Evolutionary conservation across 306 rosid genomes (phyloP).

Genomic region (Neltuma alba): DNA sequence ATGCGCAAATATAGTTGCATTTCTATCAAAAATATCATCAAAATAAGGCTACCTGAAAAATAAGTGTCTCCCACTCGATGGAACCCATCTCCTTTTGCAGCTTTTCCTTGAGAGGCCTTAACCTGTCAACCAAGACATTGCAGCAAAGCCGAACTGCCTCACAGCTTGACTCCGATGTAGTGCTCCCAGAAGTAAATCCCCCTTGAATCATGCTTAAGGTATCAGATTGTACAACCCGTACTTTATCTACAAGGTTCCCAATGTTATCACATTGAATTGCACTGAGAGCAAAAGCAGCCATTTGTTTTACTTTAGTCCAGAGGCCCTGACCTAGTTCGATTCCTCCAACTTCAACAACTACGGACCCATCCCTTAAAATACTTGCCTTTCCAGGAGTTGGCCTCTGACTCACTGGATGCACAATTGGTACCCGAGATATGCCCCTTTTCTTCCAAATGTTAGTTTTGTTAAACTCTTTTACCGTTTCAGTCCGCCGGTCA

Average conservation of each 20-base stretch:
- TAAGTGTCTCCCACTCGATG: conserved; percentile 75
- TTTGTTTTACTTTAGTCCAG: conserved; percentile 96
- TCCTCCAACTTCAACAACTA: conserved; percentile 92
- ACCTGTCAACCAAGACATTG: conserved; percentile 76
- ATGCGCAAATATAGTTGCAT: neutral
- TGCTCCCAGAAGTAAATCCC: conserved; percentile 86
- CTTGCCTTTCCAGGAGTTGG: conserved; percentile 87
- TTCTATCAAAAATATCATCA: neutral
- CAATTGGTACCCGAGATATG: conserved; percentile 74
- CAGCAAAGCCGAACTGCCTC: conserved; percentile 85
- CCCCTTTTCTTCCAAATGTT: conserved; percentile 85
- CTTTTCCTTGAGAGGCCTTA: conserved; percentile 61
- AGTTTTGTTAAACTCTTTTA: conserved; percentile 62
- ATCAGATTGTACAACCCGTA: conserved; percentile 83
- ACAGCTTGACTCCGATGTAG: conserved; percentile 94
- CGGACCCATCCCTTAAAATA: conserved; percentile 73
- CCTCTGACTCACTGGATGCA: conserved; percentile 44
- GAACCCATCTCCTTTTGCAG: conserved; percentile 62
- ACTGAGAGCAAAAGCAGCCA: conserved; percentile 76
- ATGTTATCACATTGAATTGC: conserved; percentile 59
- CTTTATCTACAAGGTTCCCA: conserved; percentile 54
- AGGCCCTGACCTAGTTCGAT: conserved; percentile 97
- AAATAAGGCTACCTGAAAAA: conserved; percentile 60
- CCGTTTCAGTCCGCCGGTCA: conserved; percentile 52
- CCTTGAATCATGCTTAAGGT: conserved; percentile 85